Conservation (phyloP, 352 stramenopile genomes). For the Thraustochytrium striatum region DNA sequence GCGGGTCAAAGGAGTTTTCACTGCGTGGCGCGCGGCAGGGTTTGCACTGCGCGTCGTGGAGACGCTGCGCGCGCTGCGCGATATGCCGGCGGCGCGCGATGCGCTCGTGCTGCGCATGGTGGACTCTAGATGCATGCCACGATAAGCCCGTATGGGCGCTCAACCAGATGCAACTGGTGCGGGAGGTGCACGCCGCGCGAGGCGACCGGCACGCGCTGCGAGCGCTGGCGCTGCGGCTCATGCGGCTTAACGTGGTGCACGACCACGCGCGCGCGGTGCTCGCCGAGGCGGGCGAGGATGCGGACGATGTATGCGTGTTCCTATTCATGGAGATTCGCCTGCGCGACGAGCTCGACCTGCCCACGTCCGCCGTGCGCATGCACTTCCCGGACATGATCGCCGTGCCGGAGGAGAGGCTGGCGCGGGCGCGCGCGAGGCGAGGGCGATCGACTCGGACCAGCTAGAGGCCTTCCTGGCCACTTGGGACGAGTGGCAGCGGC, state of each 20-base stretch:
- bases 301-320: not conserved
- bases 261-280: too few species aligned
- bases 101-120: slow-evolving; percentile 11
- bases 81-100: not conserved
- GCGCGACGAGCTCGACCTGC: not conserved
- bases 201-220: slow-evolving; percentile 18
- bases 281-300: too few species aligned
- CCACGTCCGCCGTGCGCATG: not conserved
- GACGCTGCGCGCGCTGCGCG: not conserved
- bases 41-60: slow-evolving; percentile 12
- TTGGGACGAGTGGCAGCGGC: too few species aligned
- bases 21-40: not conserved
- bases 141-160: slow-evolving; percentile 43
- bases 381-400: not conserved
- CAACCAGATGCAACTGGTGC: slow-evolving; percentile 38
- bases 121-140: not conserved
- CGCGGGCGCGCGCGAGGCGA: too few species aligned
- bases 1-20: not conserved
- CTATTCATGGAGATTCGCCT: not conserved
- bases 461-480: too few species aligned
- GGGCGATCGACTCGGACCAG: too few species aligned
- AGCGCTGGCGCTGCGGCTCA: not conserved
- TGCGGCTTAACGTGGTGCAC: slow-evolving; percentile 27
- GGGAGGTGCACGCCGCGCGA: not conserved
- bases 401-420: not conserved